Evolutionary conservation across 345 rosid genomes (phyloP).

Genomic region (Luvunga scandens): DNA sequence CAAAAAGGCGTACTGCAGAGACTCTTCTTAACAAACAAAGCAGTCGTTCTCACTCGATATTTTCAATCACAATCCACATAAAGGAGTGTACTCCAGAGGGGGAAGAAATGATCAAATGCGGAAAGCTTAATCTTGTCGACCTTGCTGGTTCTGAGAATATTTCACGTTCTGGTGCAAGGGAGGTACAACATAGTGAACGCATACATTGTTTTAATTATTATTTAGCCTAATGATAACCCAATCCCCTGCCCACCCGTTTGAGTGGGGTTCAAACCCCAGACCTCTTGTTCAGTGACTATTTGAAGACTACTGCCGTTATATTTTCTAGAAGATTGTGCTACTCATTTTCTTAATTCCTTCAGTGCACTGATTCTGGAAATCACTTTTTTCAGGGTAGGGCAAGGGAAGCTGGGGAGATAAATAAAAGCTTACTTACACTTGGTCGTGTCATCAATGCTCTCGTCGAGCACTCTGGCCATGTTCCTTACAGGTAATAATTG

Average conservation of each 20-base stretch:
- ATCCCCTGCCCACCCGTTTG: too few relatives aligned
- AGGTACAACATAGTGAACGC: slow-evolving; percentile 45
- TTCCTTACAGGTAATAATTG: slow-evolving; percentile 73
- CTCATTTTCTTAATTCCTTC: neutral
- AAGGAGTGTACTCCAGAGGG: slow-evolving; percentile 98
- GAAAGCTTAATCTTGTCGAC: slow-evolving; percentile 96
- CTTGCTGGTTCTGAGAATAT: slow-evolving; percentile 99
- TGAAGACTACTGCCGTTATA: neutral
- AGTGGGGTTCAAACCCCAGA: neutral
- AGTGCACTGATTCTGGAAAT: neutral
- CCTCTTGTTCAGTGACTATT: neutral
- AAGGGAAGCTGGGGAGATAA: slow-evolving; percentile 99
- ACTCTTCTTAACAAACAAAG: slow-evolving; percentile 99
- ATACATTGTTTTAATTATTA: neutral
- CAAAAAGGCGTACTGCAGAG: slow-evolving; percentile 97
- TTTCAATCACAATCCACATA: slow-evolving; percentile 94
- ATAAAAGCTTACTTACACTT: slow-evolving; percentile 97
- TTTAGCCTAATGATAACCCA: neutral
- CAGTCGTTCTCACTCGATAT: slow-evolving; percentile 96
- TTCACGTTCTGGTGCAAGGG: slow-evolving; percentile 97
- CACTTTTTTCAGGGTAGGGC: slow-evolving; percentile 82
- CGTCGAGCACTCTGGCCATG: slow-evolving; percentile 98
- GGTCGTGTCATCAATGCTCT: slow-evolving; percentile 97
- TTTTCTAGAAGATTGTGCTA: slow-evolving; percentile 21
- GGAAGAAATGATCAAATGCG: slow-evolving; percentile 98